Conservation (phyloP, 805 yeast species). For the Candida multigemmis region DNA sequence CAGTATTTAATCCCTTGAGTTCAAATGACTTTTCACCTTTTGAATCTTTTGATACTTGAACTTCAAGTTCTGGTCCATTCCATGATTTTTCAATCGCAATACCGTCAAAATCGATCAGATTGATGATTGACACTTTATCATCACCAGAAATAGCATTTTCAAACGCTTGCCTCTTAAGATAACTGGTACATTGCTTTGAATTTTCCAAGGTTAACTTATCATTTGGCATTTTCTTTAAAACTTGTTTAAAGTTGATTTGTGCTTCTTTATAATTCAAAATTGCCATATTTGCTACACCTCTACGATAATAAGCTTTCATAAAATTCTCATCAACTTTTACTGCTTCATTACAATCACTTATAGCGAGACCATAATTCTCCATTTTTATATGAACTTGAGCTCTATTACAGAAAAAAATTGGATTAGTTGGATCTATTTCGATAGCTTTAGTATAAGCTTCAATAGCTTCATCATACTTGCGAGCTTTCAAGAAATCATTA, state of each 20-base stretch:
- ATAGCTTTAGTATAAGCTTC: constrained; percentile 69
- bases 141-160: constrained; percentile 79
- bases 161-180: constrained; percentile 68
- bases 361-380: constrained; percentile 81
- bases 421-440: constrained; percentile 46
- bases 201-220: constrained; percentile 62
- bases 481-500: constrained; percentile 59
- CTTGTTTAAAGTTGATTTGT: constrained; percentile 53
- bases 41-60: constrained; percentile 23
- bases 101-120: constrained; percentile 37
- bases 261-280: constrained; percentile 71
- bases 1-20: constrained; percentile 38
- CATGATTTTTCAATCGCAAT: constrained; percentile 45
- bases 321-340: constrained; percentile 58
- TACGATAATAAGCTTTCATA: constrained; percentile 75
- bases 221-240: constrained; percentile 53
- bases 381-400: constrained; percentile 83
- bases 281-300: constrained; percentile 77
- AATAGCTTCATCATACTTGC: constrained; percentile 57
- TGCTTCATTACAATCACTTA: constrained; percentile 69
- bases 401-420: constrained; percentile 71
- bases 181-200: constrained; percentile 51
- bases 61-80: constrained; percentile 48
- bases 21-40: too few relatives aligned
- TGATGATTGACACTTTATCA: constrained; percentile 43